Evolutionary conservation across 1,284 basidiomycete genomes (phyloP).

Genomic region (Rhizopogon hawkerae): DNA sequence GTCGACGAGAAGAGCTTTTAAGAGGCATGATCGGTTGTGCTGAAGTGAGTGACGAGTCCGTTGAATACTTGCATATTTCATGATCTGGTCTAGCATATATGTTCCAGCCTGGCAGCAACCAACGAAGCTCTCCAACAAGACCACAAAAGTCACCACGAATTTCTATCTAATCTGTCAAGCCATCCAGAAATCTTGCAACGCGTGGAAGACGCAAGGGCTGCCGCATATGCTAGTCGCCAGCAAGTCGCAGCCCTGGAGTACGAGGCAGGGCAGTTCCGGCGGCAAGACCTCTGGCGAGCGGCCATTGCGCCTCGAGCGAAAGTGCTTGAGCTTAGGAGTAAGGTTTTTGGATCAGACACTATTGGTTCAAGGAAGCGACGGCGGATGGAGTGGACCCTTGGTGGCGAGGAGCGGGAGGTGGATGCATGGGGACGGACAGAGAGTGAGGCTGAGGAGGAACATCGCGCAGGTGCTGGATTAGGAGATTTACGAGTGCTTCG

Average conservation of each 20-base stretch:
- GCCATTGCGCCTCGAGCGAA: conserved; percentile 54
- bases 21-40: conserved; percentile 34
- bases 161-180: neutral
- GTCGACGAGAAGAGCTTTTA: conserved; percentile 51
- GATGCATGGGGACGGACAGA: conserved; percentile 63
- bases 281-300: conserved; percentile 57
- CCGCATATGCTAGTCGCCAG: conserved; percentile 47
- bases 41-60: conserved; percentile 21
- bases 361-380: conserved; percentile 21
- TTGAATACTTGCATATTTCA: neutral
- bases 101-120: conserved; percentile 41
- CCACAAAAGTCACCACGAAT: conserved; percentile 37
- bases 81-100: conserved; percentile 36
- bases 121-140: conserved; percentile 49
- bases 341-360: conserved; percentile 26
- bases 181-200: conserved; percentile 36
- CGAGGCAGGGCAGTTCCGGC: conserved; percentile 59
- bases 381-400: conserved; percentile 52
- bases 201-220: conserved; percentile 41
- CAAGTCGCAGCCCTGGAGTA: conserved; percentile 62
- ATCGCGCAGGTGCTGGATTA: conserved; percentile 17
- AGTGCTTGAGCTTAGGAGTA: conserved; percentile 50
- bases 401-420: conserved; percentile 51
- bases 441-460: conserved; percentile 67
- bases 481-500: conserved; percentile 4